Conservation (phyloP, 495 filamentous ascomycete species). For the Beverwykella pulmonaria region DNA sequence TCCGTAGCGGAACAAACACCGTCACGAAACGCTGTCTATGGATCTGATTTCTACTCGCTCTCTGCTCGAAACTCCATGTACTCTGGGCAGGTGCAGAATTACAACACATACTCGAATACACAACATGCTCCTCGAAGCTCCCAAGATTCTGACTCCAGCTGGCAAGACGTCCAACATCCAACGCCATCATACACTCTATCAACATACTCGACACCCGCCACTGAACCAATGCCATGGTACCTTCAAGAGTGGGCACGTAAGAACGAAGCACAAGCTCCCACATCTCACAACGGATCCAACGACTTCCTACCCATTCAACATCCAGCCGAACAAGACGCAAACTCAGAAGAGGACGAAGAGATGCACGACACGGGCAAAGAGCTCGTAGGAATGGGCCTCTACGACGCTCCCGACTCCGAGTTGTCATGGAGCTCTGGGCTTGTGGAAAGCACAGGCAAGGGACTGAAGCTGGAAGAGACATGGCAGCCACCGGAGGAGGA, state of each 20-base stretch:
- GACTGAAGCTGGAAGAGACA: conserved; percentile 80
- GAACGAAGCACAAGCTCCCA: conserved; percentile 19
- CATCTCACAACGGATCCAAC: conserved; percentile 15
- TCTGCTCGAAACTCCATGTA: conserved; percentile 31
- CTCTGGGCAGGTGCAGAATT: conserved; percentile 15
- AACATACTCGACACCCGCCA: conserved; percentile 22
- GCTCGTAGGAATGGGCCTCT: conserved; percentile 81
- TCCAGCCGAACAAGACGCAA: conserved; percentile 13
- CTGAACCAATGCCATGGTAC: conserved; percentile 37
- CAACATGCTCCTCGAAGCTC: conserved; percentile 13
- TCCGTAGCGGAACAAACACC: conserved; percentile 10
- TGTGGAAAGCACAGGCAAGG: conserved; percentile 58
- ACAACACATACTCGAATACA: neutral
- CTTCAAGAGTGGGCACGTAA: conserved; percentile 34
- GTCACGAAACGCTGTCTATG: conserved; percentile 21
- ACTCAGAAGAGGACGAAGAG: conserved; percentile 29
- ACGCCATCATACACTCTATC: conserved; percentile 21
- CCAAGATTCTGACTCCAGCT: conserved; percentile 22
- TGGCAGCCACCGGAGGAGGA: conserved; percentile 73
- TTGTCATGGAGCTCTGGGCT: conserved; percentile 42
- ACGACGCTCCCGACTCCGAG: conserved; percentile 65
- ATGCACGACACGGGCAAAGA: conserved; percentile 52
- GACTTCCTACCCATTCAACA: conserved; percentile 39
- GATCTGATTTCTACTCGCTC: conserved; percentile 35
- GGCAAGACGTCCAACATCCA: conserved; percentile 19